These are phyloP conservation scores for Metarhizium sp. DNA, from an alignment of 2,329 filamentous ascomycete genomes.

Conservation along the genomic window DNA sequence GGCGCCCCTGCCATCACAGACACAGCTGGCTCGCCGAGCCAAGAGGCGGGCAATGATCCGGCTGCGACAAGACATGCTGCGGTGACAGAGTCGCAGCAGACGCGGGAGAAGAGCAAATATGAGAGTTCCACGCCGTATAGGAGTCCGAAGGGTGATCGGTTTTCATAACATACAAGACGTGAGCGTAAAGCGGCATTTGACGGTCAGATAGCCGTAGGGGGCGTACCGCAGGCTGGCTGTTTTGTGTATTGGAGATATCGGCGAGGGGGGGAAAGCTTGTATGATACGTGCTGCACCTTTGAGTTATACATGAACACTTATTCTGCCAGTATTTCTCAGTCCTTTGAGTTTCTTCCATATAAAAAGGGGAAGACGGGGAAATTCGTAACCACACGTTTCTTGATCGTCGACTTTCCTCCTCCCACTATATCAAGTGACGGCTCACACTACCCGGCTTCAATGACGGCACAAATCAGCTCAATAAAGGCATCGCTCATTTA, in stretches of 20 bases:
- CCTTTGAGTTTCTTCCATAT: not conserved
- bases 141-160: constrained; percentile 78
- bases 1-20: constrained; percentile 49
- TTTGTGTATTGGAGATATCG: not conserved
- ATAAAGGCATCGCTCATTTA: no score
- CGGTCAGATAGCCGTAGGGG: not conserved
- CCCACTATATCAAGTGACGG: no score
- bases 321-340: not conserved
- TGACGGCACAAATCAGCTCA: no score
- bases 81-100: constrained; percentile 55
- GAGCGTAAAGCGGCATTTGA: not conserved
- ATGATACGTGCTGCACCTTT: not conserved
- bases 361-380: no score
- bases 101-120: constrained; percentile 80
- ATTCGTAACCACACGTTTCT: no score
- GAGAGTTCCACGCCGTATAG: constrained; percentile 69
- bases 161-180: constrained; percentile 39
- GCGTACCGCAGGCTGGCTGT: not conserved
- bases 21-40: constrained; percentile 52
- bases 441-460: no score
- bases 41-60: constrained; percentile 68
- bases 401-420: no score
- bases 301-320: not conserved
- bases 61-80: constrained; percentile 77
- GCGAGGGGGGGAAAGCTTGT: not conserved